phyloP scores from a whole-genome alignment of 305 asterid species.

The Solanum hybrid region DNA sequence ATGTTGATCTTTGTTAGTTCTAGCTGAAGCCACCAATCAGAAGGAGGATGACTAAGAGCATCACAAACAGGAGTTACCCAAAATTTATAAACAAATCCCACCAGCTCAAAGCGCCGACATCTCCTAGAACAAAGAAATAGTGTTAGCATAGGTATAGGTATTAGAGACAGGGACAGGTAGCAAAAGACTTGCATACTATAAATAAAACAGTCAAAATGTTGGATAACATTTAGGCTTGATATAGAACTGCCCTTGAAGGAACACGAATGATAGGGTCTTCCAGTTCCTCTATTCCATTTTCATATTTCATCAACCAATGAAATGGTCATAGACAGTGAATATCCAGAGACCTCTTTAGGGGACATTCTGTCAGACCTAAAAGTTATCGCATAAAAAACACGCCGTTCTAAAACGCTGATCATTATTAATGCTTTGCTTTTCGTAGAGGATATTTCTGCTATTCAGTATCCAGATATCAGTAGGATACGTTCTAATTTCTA shows the following conservation, averaged over 20 bases:
- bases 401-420: not conserved
- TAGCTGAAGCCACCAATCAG: not conserved
- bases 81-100: constrained; percentile 95
- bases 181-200: not conserved
- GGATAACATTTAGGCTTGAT: not conserved
- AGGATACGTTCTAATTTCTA: not conserved
- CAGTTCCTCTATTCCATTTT: not conserved
- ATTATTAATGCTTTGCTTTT: not conserved
- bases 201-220: constrained; percentile 9
- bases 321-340: not conserved
- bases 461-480: not conserved
- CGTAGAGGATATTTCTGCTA: not conserved
- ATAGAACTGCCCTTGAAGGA: not conserved
- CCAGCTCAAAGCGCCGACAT: constrained; percentile 86
- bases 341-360: not conserved
- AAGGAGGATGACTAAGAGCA: constrained; percentile 9
- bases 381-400: not conserved
- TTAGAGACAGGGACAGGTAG: not conserved
- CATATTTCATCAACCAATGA: not conserved
- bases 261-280: not conserved
- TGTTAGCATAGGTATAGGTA: not conserved
- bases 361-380: not conserved
- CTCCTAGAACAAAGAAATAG: constrained; percentile 38
- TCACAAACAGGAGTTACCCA: constrained; percentile 46
- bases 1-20: constrained; percentile 9